These are phyloP conservation scores for Oryza brachyantha DNA, from an alignment of 176 grass and related monocot species.

Conservation along the genomic window DNA sequence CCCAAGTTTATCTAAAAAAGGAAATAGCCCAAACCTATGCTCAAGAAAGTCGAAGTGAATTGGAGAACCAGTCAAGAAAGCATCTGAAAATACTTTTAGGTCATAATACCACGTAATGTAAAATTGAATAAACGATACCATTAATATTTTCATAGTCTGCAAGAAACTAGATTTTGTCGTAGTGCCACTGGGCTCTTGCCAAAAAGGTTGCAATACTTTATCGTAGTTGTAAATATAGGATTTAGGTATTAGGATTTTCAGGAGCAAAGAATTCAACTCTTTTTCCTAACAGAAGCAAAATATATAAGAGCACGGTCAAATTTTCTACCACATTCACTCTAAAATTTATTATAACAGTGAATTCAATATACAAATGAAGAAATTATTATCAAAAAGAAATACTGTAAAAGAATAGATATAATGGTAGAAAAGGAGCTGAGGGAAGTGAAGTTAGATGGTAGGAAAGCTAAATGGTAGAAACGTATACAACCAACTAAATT, in stretches of 20 bases:
- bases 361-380: background rate
- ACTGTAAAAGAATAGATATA: background rate
- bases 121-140: background rate
- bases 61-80: background rate
- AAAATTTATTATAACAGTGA: background rate
- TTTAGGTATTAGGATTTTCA: background rate
- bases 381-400: constrained; percentile 21
- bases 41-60: background rate
- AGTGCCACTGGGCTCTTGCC: background rate
- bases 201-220: background rate
- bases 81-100: background rate
- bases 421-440: background rate
- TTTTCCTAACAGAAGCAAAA: background rate
- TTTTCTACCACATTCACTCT: background rate
- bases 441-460: background rate
- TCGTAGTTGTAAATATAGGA: background rate
- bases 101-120: background rate
- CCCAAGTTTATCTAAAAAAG: too few species aligned
- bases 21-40: background rate
- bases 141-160: background rate
- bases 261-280: background rate
- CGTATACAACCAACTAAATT: background rate
- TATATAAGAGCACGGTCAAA: background rate
- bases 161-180: background rate
- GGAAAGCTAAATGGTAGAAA: constrained; percentile 23